phyloP scores from a whole-genome alignment of 805 yeast species.

The Wickerhamiella spandovensis region DNA sequence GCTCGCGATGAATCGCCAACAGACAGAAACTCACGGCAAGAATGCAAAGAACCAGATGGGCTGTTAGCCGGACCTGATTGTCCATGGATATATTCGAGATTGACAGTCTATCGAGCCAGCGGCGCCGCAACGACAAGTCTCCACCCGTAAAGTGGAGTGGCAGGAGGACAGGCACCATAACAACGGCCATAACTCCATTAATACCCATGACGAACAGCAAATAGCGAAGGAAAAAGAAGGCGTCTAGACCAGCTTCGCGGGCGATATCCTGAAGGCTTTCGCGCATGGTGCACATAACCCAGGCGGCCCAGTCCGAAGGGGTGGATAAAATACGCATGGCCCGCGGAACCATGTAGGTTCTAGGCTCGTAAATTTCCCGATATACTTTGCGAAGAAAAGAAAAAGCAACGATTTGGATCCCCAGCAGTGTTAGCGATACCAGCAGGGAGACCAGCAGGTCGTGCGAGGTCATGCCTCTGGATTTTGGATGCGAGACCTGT shows the following conservation, averaged over 20 bases:
- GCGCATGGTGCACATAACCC: conserved; percentile 37
- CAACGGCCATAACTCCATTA: conserved; percentile 37
- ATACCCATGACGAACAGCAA: conserved; percentile 37
- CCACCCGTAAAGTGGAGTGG: conserved; percentile 47
- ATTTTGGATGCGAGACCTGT: conserved; percentile 8
- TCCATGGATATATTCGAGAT: conserved; percentile 52
- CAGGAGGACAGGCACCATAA: conserved; percentile 45
- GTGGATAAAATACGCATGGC: conserved; percentile 23
- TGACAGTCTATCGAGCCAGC: conserved; percentile 46
- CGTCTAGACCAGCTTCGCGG: conserved; percentile 48
- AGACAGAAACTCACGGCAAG: conserved; percentile 46
- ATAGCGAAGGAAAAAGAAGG: conserved; percentile 59
- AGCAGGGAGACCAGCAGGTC: conserved; percentile 30
- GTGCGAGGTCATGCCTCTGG: conserved; percentile 12
- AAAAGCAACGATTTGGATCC: conserved; percentile 33
- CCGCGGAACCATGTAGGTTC: conserved; percentile 34
- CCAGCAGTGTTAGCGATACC: conserved; percentile 31
- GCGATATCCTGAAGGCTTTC: conserved; percentile 33
- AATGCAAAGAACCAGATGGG: conserved; percentile 50
- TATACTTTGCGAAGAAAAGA: conserved; percentile 25
- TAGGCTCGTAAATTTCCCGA: conserved; percentile 40
- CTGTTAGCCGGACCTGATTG: conserved; percentile 37
- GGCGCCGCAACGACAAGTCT: conserved; percentile 26
- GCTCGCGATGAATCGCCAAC: conserved; percentile 40
- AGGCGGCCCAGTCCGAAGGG: conserved; percentile 34